Percentiles rank a stretch among this genome's conserved stretches.
phyloP scores from a whole-genome alignment of 2,329 filamentous ascomycete species.

The Fusarium cyanostomum region DNA sequence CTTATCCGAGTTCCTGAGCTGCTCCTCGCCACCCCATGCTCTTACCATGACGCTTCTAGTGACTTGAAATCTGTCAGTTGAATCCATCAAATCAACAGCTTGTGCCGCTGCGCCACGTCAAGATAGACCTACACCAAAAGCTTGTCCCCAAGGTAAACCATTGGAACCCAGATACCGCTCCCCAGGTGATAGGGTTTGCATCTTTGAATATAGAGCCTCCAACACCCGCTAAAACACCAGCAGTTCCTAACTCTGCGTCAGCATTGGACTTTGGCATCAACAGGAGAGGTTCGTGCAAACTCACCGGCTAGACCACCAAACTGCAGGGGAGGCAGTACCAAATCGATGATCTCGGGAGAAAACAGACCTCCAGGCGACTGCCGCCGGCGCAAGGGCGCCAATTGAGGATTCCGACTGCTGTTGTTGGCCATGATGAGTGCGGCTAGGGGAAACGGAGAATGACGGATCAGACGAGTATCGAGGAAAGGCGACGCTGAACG shows the following conservation, averaged over 20 bases:
- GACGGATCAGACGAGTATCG: neutral
- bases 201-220: constrained; percentile 77
- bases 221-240: constrained; percentile 72
- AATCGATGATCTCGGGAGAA: constrained; percentile 55
- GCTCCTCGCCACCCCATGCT: constrained; percentile 60
- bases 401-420: constrained; percentile 29
- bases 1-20: constrained; percentile 66
- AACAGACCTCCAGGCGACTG: constrained; percentile 49
- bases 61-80: constrained; percentile 49
- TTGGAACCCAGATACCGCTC: constrained; percentile 77
- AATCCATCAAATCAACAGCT: neutral
- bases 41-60: constrained; percentile 59
- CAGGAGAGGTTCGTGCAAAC: constrained; percentile 5
- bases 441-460: neutral
- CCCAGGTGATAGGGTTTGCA: constrained; percentile 74
- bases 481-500: neutral
- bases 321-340: constrained; percentile 63
- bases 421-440: constrained; percentile 30
- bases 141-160: constrained; percentile 82
- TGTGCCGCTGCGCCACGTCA: neutral
- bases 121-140: constrained; percentile 72
- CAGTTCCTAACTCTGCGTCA: constrained; percentile 57
- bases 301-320: constrained; percentile 69
- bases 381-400: constrained; percentile 34
- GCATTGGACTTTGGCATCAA: constrained; percentile 11